Conservation (phyloP, 2,329 filamentous ascomycete genomes). For the Cytospora leucostoma region DNA sequence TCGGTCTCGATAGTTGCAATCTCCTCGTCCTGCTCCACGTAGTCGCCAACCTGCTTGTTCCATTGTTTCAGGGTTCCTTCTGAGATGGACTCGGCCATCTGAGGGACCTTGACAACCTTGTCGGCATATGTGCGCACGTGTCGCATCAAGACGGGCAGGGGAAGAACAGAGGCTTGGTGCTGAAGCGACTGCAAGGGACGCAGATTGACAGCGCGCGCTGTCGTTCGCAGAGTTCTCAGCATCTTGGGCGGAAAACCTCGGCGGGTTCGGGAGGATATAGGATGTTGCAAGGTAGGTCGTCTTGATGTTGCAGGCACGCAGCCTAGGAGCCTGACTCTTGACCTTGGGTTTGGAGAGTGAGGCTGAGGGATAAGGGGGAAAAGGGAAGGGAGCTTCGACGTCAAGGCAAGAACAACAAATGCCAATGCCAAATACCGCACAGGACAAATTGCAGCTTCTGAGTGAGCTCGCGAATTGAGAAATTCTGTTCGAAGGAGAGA, state of each 20-base stretch:
- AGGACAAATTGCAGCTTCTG: slow-evolving; percentile 1
- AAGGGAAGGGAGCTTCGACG: background rate
- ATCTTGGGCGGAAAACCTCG: slow-evolving; percentile 16
- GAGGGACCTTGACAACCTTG: slow-evolving; percentile 85
- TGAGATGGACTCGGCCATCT: slow-evolving; percentile 98
- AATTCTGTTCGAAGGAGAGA: no score
- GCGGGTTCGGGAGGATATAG: background rate
- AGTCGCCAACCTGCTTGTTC: slow-evolving; percentile 88
- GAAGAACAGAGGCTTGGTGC: slow-evolving; percentile 28
- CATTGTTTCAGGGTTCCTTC: slow-evolving; percentile 97
- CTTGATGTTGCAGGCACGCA: background rate
- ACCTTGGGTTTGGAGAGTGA: background rate
- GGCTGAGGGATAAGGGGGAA: no score
- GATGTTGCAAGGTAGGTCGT: background rate
- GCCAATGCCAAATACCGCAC: background rate
- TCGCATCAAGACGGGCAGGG: slow-evolving; percentile 54
- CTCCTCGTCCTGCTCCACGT: slow-evolving; percentile 93
- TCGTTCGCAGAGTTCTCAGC: slow-evolving; percentile 31
- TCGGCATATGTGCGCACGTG: slow-evolving; percentile 72
- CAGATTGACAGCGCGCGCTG: slow-evolving; percentile 34
- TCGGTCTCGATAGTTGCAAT: slow-evolving; percentile 99
- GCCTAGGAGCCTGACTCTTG: background rate
- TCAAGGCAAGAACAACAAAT: background rate
- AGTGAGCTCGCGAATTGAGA: slow-evolving; percentile 8
- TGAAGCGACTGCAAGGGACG: slow-evolving; percentile 39